phyloP scores from a whole-genome alignment of 441 rosid species.

The Brassica hybrid region DNA sequence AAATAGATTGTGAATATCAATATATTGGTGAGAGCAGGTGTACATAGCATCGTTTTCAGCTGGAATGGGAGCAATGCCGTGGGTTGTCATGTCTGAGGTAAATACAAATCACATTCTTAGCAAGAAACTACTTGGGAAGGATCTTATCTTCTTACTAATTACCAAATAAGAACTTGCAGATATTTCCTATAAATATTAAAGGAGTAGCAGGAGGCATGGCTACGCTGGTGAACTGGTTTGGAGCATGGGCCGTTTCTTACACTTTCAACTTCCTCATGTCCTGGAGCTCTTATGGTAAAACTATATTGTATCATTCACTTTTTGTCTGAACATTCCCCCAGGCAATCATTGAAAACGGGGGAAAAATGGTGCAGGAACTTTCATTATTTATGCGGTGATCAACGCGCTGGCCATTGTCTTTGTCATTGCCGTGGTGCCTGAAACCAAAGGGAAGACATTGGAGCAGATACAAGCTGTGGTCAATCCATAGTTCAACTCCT shows the following conservation, averaged over 20 bases:
- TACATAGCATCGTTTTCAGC: constrained; percentile 82
- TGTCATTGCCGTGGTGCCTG: constrained; percentile 72
- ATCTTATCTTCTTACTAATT: not conserved
- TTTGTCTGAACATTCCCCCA: not conserved
- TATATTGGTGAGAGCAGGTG: constrained; percentile 48
- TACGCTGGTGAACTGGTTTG: constrained; percentile 87
- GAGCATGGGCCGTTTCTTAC: constrained; percentile 89
- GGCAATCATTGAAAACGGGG: not conserved
- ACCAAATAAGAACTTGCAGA: constrained; percentile 49
- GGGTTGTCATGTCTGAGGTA: constrained; percentile 99
- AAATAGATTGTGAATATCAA: not conserved
- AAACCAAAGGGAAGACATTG: constrained; percentile 91
- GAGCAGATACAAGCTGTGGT: constrained; percentile 90
- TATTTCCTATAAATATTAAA: constrained; percentile 87
- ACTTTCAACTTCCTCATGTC: constrained; percentile 85
- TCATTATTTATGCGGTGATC: constrained; percentile 73
- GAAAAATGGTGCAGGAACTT: constrained; percentile 61
- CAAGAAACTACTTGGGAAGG: not conserved
- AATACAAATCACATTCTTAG: constrained; percentile 3
- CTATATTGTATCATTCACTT: not conserved
- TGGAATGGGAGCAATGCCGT: constrained; percentile 97
- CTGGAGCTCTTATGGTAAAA: constrained; percentile 85
- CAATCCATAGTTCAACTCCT: constrained; percentile 47
- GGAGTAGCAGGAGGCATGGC: constrained; percentile 91
- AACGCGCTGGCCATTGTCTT: constrained; percentile 65